These are phyloP conservation scores for Hemisphaericaspora nanyangensis DNA, from an alignment of 805 yeast genomes.

Conservation along the genomic window DNA sequence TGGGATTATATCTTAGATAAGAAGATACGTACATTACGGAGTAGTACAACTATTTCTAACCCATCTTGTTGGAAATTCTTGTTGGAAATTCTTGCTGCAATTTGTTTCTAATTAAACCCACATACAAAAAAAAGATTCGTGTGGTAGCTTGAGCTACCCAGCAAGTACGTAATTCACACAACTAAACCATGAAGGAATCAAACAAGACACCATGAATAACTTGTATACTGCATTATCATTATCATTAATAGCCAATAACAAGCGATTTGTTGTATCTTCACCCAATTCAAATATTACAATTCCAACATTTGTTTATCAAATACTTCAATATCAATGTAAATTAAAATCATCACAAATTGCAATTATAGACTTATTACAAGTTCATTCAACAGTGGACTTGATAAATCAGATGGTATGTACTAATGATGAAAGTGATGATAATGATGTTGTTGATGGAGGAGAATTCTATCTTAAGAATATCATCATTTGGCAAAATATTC, in stretches of 20 bases:
- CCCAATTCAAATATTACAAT: conserved; percentile 5
- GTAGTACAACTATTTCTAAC: no score
- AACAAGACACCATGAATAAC: conserved; percentile 21
- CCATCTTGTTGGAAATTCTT: no score
- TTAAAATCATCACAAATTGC: conserved; percentile 5
- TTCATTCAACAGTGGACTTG: conserved; percentile 2
- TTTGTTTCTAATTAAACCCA: no score
- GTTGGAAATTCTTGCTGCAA: no score
- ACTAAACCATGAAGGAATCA: no score
- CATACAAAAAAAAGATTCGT: no score
- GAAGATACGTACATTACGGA: no score
- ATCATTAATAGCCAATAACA: conserved; percentile 14
- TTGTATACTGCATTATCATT: conserved; percentile 18
- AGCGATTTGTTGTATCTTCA: conserved; percentile 15
- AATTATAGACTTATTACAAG: conserved; percentile 9
- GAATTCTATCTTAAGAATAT: conserved; percentile 7
- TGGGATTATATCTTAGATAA: no score
- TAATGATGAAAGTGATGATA: not conserved
- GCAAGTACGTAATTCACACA: no score
- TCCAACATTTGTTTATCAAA: conserved; percentile 2
- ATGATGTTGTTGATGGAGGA: no score
- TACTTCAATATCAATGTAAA: conserved; percentile 9
- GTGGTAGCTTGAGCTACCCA: no score
- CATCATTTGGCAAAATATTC: conserved; percentile 18
- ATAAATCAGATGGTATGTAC: conserved; percentile 4